A percentile compares a stretch with the other conserved stretches of the same genome.
Evolutionary conservation across 2,329 filamentous ascomycete species (phyloP).

Genomic region (Cladosporium oxysporum): DNA sequence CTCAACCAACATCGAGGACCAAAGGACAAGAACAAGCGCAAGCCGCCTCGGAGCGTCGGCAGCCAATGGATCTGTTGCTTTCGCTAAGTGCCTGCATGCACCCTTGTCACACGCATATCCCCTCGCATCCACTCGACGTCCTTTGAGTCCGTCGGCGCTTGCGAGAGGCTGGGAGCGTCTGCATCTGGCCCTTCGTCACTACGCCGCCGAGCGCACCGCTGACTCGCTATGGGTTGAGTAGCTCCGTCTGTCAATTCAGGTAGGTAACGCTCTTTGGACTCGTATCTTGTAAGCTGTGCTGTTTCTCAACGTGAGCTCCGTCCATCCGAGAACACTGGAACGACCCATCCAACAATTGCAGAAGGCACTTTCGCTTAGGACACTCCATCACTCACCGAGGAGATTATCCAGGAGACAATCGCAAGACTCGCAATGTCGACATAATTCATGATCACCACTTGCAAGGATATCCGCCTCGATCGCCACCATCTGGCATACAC

Average conservation of each 20-base stretch:
- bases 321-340: neutral
- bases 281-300: neutral
- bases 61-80: conserved; percentile 4
- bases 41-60: neutral
- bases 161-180: conserved; percentile 16
- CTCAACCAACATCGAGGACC: neutral
- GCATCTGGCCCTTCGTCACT: conserved; percentile 5
- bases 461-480: neutral
- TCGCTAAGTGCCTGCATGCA: conserved; percentile 11
- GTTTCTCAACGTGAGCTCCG: neutral
- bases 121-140: conserved; percentile 13
- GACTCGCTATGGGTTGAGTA: conserved; percentile 7
- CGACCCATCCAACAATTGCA: neutral
- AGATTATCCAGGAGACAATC: neutral
- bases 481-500: neutral
- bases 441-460: neutral
- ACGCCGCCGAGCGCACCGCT: conserved; percentile 7
- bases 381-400: neutral
- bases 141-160: conserved; percentile 9
- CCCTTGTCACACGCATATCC: conserved; percentile 17
- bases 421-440: neutral
- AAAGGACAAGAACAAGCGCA: neutral
- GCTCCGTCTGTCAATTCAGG: neutral
- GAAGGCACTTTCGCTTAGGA: neutral
- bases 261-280: neutral